Base-by-base conservation (phyloP, 805 yeast species). In the Zygosaccharomyces lentus region DNA sequence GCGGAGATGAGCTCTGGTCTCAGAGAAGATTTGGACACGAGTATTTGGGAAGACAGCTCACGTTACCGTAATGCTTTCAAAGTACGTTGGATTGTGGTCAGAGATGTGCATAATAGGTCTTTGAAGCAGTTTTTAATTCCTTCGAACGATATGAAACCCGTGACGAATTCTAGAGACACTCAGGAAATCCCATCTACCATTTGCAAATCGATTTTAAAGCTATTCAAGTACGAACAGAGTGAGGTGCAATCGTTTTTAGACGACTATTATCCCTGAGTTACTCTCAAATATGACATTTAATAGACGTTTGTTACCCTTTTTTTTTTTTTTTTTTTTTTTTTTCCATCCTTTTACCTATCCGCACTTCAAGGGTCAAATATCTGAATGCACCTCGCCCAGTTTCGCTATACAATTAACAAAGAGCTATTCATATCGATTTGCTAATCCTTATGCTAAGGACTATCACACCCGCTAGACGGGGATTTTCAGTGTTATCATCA, bases 81-180 rank as follows among this genome's bases (percentile, higher is more conserved):
- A 24, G 73, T 81, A 5, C 72, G 72, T 41, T 80, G 85, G 84
- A 52, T 74, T 9, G 53, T 69, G 21, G 66, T 75, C 6, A 74
- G 75, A 53, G 80, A 79, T 50, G 67, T 80, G 5, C 75, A 76
- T 35, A 78, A 79, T 54, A 66, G 62, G 32, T 56, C 56, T 42
- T 70, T 81, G 43, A 74, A 72, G 46, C 74, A 71, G 47, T 65
- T 80, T 43, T 61, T 65, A 43, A 67, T 76, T 6, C 69, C 73
- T 3, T 54, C 66, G 23, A 76, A 78, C 53, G 80, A 73, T 23
- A 65, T 65, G 54, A 69, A 68, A 55, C 76, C 81, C 1, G 78
- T 81, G 1, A 75, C 82, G 1, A 72, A 74, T 51, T 78, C 84
- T 15, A 72, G 84, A 53, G 85, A 81, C 54, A 77, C 84, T 0